A percentile compares a stretch with the other conserved stretches of the same genome.
These are phyloP conservation scores for Blastocladiella britannica DNA, from an alignment of 192 early-diverging fungal species.

Conservation along the genomic window DNA sequence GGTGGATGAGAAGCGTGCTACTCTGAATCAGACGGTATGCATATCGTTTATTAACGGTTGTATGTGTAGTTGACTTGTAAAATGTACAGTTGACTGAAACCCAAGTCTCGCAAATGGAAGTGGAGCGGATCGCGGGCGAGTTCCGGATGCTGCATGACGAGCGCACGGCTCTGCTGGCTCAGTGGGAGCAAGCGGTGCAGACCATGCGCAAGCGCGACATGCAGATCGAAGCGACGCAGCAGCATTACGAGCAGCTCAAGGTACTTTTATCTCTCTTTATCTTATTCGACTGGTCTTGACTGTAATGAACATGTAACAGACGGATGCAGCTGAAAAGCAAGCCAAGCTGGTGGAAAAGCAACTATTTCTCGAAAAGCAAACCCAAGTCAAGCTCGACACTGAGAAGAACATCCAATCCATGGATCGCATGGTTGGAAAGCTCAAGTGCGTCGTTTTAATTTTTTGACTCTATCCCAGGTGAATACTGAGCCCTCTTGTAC, in stretches of 20 bases:
- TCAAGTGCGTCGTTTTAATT: constrained; percentile 9
- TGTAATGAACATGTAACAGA: constrained; percentile 2
- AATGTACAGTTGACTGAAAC: constrained; percentile 28
- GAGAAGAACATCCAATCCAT: constrained; percentile 26
- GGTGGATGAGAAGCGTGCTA: constrained; percentile 32
- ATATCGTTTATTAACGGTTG: too few relatives aligned
- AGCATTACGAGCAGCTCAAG: constrained; percentile 16
- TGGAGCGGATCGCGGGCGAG: constrained; percentile 29
- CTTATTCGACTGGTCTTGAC: too few relatives aligned
- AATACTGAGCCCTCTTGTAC: background rate
- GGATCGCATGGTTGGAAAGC: constrained; percentile 26
- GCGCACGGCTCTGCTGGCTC: constrained; percentile 27
- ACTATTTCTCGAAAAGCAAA: constrained; percentile 22
- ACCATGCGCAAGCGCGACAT: constrained; percentile 26
- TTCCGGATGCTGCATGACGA: constrained; percentile 31
- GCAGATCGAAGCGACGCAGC: constrained; percentile 24
- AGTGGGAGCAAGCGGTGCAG: constrained; percentile 29
- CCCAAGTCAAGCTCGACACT: constrained; percentile 18
- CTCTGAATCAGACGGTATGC: constrained; percentile 10
- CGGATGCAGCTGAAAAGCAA: constrained; percentile 18
- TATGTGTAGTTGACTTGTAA: too few relatives aligned
- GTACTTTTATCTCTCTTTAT: too few relatives aligned
- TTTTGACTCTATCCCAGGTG: too few relatives aligned
- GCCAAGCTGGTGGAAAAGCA: constrained; percentile 26
- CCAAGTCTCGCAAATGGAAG: constrained; percentile 34